A percentile compares a stretch with the other conserved stretches of the same genome.
These are phyloP conservation scores for Coemansia javaensis DNA, from an alignment of 192 early-diverging fungal genomes.

Conservation along the genomic window DNA sequence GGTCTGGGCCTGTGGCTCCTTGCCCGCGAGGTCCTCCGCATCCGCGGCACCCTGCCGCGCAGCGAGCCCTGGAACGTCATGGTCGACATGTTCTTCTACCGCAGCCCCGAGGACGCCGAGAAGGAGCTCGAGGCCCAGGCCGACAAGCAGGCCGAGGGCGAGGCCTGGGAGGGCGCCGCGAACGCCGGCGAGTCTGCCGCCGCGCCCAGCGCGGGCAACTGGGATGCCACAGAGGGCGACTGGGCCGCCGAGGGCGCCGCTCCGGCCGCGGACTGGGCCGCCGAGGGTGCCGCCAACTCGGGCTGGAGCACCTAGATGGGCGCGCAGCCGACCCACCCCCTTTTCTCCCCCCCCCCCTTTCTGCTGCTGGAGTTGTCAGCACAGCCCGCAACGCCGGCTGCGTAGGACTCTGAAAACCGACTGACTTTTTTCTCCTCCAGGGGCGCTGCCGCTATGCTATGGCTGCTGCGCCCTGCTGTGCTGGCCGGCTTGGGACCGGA, in stretches of 20 bases:
- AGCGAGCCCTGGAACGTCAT: conserved; percentile 89
- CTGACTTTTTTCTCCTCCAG: too few species aligned
- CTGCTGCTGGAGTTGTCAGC: background rate
- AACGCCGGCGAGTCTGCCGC: conserved; percentile 41
- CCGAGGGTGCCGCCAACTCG: conserved; percentile 50
- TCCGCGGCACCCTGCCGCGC: conserved; percentile 88
- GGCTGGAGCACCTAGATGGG: conserved; percentile 11
- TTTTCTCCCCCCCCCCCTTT: conserved; percentile 2
- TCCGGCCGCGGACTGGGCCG: conserved; percentile 60
- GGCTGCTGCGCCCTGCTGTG: too few species aligned
- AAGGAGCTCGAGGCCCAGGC: conserved; percentile 75
- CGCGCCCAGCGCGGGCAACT: conserved; percentile 35
- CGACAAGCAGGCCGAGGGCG: conserved; percentile 52
- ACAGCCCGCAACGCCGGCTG: too few species aligned
- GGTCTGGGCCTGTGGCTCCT: conserved; percentile 97
- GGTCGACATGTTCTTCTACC: conserved; percentile 99
- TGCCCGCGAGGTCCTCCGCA: conserved; percentile 97
- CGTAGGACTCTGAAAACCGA: too few species aligned
- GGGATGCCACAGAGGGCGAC: conserved; percentile 42
- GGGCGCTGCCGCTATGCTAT: too few species aligned
- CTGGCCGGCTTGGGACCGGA: too few species aligned
- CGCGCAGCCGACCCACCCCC: background rate
- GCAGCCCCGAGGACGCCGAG: conserved; percentile 94
- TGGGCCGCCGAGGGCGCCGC: conserved; percentile 43
- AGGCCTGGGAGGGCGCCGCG: conserved; percentile 46